Evolutionary conservation across 73 alveolate genomes (phyloP), one percentile per base, ranked within the genome.

Genomic region (Paramecium primaurelia): DNA sequence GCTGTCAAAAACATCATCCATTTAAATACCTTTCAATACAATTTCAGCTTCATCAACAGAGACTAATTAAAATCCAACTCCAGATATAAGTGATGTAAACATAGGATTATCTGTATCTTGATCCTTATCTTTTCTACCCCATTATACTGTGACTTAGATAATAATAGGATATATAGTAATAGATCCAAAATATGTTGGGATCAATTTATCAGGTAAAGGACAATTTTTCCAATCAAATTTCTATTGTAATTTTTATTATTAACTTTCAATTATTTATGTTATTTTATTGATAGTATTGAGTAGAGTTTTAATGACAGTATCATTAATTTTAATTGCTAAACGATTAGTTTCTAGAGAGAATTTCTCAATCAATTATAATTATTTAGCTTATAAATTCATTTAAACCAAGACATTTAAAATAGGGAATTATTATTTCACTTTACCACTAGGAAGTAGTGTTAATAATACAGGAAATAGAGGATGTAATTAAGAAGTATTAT

Each of bases 1-100:
- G 0, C 97, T 73, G 18, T 96, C 98, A 93, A 85, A 93, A 11
- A 92, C 95, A 75, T 97, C 95, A 8, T 86, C 58, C 30, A 95
- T 30, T 20, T 84, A 42, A 10, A 96, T 86, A 14, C 96, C 93
- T 36, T 95, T 93, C 14, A 97, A 84, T 20, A 92, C 93, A 11
- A 97, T 64, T 14, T 97, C 97, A 49, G 99, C 99, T 8, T 90
- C 92, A 69, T 97, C 99, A n/a, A 97, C 89, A 30, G 92, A 92
- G 20, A 95, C 92, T 20, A 97, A 92, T n/a, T 96, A 94, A 11
- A 97, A 87, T 25, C 99, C 99, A 44, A 97, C 58, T 47, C 93
- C 88, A 60, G 93, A 58, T 5, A 93, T 58, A 10, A 94, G 40
- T 3, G 68, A 64, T 20, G 94, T 71, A 45, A 92, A 42, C 36